These are phyloP conservation scores for Amanita muscaria DNA, from an alignment of 768 basidiomycete genomes.

Conservation along the genomic window DNA sequence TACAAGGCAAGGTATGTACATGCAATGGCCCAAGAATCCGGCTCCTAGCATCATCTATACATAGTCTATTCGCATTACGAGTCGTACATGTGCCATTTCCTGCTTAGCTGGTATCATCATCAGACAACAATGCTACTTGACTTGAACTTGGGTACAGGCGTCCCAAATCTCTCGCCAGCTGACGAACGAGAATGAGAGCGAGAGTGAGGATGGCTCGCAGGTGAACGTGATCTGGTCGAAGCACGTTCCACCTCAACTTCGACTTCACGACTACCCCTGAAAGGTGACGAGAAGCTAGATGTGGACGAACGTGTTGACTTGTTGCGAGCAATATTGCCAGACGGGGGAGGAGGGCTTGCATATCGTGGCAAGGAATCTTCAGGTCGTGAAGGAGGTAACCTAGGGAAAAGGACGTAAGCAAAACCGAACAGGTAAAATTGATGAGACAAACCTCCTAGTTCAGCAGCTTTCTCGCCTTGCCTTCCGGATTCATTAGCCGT, in stretches of 20 bases:
- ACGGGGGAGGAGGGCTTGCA: conserved; percentile 26
- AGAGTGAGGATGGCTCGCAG: neutral
- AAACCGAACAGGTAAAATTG: neutral
- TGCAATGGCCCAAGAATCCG: neutral
- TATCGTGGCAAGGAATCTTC: conserved; percentile 49
- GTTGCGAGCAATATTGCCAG: conserved; percentile 19
- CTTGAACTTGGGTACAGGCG: conserved; percentile 17
- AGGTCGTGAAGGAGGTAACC: conserved; percentile 51
- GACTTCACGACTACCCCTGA: conserved; percentile 17
- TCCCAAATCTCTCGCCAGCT: neutral
- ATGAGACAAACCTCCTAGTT: conserved; percentile 42
- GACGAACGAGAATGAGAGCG: conserved; percentile 3
- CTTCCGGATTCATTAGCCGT: conserved; percentile 64
- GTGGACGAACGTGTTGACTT: conserved; percentile 20
- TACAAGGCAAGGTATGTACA: neutral
- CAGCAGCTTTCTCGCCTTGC: conserved; percentile 74
- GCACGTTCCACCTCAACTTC: neutral
- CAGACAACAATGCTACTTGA: conserved; percentile 19
- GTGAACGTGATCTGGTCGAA: conserved; percentile 8
- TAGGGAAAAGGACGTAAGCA: conserved; percentile 12
- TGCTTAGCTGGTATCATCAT: neutral
- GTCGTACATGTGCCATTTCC: neutral
- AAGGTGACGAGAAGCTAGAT: conserved; percentile 32
- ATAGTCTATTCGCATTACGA: neutral
- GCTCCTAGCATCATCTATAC: neutral